A percentile compares a stretch with the other conserved stretches of the same genome.
Conservation (phyloP, 2,329 filamentous ascomycete genomes). For the Alternaria rosae region DNA sequence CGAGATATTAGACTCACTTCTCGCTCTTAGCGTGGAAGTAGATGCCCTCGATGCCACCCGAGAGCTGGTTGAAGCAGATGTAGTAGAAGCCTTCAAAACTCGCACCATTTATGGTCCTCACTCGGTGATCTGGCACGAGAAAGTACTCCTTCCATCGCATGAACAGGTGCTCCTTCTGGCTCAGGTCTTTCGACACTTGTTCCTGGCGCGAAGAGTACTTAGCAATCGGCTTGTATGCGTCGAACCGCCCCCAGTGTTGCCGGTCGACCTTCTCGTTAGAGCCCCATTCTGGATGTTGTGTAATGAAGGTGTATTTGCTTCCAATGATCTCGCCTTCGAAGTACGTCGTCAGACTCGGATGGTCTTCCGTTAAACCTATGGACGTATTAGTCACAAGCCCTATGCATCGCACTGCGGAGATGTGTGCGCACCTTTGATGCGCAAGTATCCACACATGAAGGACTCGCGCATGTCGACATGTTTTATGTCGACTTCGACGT, state of each 20-base stretch:
- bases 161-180: constrained; percentile 87
- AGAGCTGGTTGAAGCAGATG: constrained; percentile 95
- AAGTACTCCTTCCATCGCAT: constrained; percentile 99
- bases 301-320: constrained; percentile 91
- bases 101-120: constrained; percentile 88
- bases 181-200: constrained; percentile 71
- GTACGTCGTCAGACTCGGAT: constrained; percentile 96
- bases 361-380: constrained; percentile 88
- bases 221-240: constrained; percentile 80
- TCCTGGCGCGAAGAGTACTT: constrained; percentile 67
- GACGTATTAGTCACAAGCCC: constrained; percentile 20
- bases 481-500: constrained; percentile 96
- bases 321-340: constrained; percentile 99
- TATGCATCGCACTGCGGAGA: neutral
- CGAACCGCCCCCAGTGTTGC: constrained; percentile 91
- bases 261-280: constrained; percentile 90
- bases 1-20: constrained; percentile 71
- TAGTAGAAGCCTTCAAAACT: constrained; percentile 99
- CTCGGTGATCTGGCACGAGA: constrained; percentile 90
- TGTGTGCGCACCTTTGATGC: constrained; percentile 79
- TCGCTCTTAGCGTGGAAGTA: constrained; percentile 99
- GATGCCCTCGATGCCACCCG: constrained; percentile 86
- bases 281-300: constrained; percentile 88
- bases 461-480: constrained; percentile 94
- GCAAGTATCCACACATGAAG: constrained; percentile 91